A percentile compares a stretch with the other conserved stretches of the same genome.
These are phyloP conservation scores for Macaranga tanarius DNA, from an alignment of 441 rosid genomes.

Conservation along the genomic window DNA sequence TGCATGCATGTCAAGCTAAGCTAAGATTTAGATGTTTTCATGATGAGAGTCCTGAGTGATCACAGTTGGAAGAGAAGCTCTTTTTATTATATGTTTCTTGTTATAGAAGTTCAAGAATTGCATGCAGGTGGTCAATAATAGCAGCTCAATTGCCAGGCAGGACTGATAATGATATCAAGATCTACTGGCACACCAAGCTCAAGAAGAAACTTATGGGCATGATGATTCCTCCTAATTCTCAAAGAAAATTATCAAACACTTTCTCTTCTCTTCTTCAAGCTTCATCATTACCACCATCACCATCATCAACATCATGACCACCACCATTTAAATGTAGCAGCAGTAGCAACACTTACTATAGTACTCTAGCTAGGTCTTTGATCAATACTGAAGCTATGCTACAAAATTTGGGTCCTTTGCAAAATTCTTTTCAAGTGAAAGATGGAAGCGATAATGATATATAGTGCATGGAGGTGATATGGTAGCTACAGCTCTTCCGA, in stretches of 20 bases:
- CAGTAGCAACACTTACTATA: conserved; percentile 25
- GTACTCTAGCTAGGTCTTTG: conserved; percentile 35
- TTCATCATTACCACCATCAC: conserved; percentile 34
- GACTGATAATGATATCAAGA: conserved; percentile 39
- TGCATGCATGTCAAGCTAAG: conserved; percentile 28
- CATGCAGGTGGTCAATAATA: conserved; percentile 42
- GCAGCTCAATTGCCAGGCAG: conserved; percentile 42
- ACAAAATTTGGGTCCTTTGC: conserved; percentile 36
- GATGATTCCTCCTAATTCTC: conserved; percentile 33
- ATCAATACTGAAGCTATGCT: conserved; percentile 33
- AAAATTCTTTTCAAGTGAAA: conserved; percentile 27
- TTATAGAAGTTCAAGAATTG: conserved; percentile 12
- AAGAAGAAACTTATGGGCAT: conserved; percentile 48
- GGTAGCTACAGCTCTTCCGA: conserved; percentile 59
- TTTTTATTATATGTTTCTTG: conserved; percentile 8
- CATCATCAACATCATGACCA: conserved; percentile 25
- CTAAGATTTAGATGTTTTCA: background rate
- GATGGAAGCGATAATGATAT: conserved; percentile 8
- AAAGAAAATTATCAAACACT: conserved; percentile 32
- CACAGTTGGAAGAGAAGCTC: background rate
- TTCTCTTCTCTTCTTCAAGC: conserved; percentile 38
- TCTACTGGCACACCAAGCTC: conserved; percentile 38
- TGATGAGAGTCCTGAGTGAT: background rate
- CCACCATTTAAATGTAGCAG: conserved; percentile 25
- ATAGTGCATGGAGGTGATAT: conserved; percentile 37